Conservation (phyloP, 1,139 yeast species). For the Taphrina pruni region DNA sequence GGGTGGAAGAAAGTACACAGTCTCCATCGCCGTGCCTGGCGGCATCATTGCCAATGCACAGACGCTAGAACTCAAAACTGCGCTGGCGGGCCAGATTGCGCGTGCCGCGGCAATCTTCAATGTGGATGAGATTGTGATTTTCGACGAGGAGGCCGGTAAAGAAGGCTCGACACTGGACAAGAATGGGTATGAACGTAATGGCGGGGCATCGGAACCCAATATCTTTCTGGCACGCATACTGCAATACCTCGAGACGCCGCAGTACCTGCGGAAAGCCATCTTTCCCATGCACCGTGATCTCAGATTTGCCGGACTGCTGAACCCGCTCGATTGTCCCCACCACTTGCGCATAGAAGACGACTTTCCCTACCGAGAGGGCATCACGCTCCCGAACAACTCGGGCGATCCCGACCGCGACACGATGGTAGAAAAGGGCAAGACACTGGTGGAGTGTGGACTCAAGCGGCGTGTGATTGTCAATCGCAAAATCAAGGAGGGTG, state of each 20-base stretch:
- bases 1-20: conserved; percentile 28
- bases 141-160: conserved; percentile 40
- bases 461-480: conserved; percentile 29
- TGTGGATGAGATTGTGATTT: conserved; percentile 42
- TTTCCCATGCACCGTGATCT: conserved; percentile 42
- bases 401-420: conserved; percentile 33
- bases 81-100: conserved; percentile 42
- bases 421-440: conserved; percentile 35
- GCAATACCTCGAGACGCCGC: conserved; percentile 43
- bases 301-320: conserved; percentile 41
- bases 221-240: conserved; percentile 37
- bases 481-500: conserved; percentile 40
- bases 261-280: conserved; percentile 38
- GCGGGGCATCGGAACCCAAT: conserved; percentile 27
- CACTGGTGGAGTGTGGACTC: conserved; percentile 41
- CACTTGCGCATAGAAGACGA: conserved; percentile 40
- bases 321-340: conserved; percentile 42
- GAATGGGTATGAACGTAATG: conserved; percentile 34
- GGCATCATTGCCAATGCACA: conserved; percentile 41
- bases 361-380: conserved; percentile 42
- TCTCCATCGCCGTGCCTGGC: conserved; percentile 43
- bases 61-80: conserved; percentile 41
- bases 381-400: conserved; percentile 31
- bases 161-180: conserved; percentile 3
- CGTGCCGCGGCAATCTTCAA: conserved; percentile 40